Conservation (phyloP, 768 basidiomycete species). For the Calocybe indica region DNA sequence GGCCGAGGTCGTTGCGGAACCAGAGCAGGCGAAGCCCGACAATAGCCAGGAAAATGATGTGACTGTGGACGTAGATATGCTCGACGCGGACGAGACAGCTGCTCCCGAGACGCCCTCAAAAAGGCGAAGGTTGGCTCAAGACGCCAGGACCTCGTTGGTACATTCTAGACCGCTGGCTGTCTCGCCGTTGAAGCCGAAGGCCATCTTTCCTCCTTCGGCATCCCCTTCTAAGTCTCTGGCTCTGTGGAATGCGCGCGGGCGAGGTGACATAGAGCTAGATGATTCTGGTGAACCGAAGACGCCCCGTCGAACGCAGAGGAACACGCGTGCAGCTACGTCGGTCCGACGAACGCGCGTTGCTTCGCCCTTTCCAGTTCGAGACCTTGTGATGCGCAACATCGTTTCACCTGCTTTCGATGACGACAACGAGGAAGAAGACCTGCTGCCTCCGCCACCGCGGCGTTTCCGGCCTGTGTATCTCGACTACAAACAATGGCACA, state of each 20-base stretch:
- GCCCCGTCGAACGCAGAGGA: too few relatives aligned
- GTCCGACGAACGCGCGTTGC: neutral
- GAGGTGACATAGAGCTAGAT: too few relatives aligned
- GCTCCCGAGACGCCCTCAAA: constrained; percentile 37
- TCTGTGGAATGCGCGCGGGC: too few relatives aligned
- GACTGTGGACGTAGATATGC: too few relatives aligned
- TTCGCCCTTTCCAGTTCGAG: constrained; percentile 1
- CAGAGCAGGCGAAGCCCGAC: neutral
- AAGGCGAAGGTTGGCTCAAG: constrained; percentile 19
- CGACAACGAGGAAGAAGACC: constrained; percentile 17
- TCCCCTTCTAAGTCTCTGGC: constrained; percentile 8
- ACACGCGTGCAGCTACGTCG: too few relatives aligned
- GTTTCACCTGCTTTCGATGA: constrained; percentile 4
- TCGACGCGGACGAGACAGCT: constrained; percentile 13
- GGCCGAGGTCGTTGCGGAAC: constrained; percentile 6
- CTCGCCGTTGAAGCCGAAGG: neutral
- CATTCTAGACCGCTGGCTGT: too few relatives aligned
- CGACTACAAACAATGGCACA: constrained; percentile 43
- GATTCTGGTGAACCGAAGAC: too few relatives aligned
- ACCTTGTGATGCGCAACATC: constrained; percentile 5
- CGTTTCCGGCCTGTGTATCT: constrained; percentile 45
- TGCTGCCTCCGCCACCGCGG: constrained; percentile 15
- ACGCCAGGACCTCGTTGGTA: too few relatives aligned
- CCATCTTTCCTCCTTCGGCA: constrained; percentile 14
- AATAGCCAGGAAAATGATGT: too few relatives aligned